Conservation (phyloP, 495 filamentous ascomycete genomes). For the Clohesyomyces aquaticus region DNA sequence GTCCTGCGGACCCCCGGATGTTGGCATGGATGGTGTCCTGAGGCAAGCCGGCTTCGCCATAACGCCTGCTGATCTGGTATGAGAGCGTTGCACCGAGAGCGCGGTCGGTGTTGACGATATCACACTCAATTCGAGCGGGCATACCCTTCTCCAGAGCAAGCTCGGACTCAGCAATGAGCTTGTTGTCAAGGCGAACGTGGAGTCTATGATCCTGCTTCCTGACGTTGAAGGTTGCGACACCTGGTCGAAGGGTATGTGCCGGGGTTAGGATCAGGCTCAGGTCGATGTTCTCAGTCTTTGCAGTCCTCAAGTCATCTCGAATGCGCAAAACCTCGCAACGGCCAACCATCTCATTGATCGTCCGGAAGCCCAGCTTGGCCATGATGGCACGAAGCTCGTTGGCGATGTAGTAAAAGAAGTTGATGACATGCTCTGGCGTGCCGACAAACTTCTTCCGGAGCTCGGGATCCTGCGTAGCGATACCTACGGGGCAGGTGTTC, state of each 20-base stretch:
- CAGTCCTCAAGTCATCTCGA: conserved; percentile 82
- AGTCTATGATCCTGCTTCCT: conserved; percentile 97
- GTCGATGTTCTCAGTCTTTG: conserved; percentile 93
- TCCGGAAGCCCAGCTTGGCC: conserved; percentile 93
- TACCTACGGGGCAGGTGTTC: conserved; percentile 95
- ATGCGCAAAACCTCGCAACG: conserved; percentile 85
- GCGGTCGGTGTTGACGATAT: conserved; percentile 98
- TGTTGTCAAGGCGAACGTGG: conserved; percentile 95
- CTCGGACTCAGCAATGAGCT: conserved; percentile 97
- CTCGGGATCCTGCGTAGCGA: conserved; percentile 95
- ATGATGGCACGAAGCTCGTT: conserved; percentile 99
- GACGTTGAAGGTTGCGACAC: conserved; percentile 98
- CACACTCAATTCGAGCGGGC: conserved; percentile 92
- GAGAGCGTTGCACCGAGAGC: conserved; percentile 93
- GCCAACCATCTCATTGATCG: conserved; percentile 98
- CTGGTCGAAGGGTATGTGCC: conserved; percentile 92
- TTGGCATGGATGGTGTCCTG: conserved; percentile 97
- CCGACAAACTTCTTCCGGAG: conserved; percentile 94
- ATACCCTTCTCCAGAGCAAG: conserved; percentile 94
- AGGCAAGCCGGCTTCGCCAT: conserved; percentile 87
- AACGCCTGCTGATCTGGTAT: conserved; percentile 92
- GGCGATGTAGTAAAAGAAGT: conserved; percentile 99
- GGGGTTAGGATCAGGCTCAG: conserved; percentile 95
- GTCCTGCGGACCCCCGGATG: conserved; percentile 97
- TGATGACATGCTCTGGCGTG: conserved; percentile 96